A percentile compares a stretch with the other conserved stretches of the same genome.
phyloP scores from a whole-genome alignment of 148 eudicot species.

The Amaranthus cruentus region DNA sequence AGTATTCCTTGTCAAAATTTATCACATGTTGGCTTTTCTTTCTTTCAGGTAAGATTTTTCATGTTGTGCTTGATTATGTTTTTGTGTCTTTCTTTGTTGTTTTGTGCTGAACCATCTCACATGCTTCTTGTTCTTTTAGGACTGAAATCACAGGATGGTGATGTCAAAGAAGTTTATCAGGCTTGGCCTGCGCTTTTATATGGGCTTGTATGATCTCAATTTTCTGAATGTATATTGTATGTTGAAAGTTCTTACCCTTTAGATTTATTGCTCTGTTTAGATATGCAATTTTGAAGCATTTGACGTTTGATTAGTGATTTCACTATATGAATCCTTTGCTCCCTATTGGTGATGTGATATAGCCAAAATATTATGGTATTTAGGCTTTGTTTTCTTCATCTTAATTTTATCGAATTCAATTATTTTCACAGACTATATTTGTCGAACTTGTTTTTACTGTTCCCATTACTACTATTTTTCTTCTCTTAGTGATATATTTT shows the following conservation, averaged over 20 bases:
- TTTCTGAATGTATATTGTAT: slow-evolving; percentile 30
- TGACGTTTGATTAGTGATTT: background rate
- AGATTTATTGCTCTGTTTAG: background rate
- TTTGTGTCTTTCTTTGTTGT: slow-evolving; percentile 9
- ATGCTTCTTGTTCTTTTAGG: slow-evolving; percentile 26
- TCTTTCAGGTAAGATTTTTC: slow-evolving; percentile 31
- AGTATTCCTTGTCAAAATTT: slow-evolving; percentile 32
- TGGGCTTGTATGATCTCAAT: slow-evolving; percentile 46
- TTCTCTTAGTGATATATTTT: too few species aligned
- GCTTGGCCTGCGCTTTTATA: slow-evolving; percentile 44
- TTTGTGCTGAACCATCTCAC: slow-evolving; percentile 13
- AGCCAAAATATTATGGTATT: background rate
- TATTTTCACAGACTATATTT: too few species aligned
- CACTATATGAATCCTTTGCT: background rate
- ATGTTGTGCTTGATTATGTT: slow-evolving; percentile 1
- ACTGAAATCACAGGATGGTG: slow-evolving; percentile 39
- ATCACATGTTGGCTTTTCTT: slow-evolving; percentile 44
- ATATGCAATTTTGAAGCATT: slow-evolving; percentile 1
- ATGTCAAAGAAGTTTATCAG: slow-evolving; percentile 30
- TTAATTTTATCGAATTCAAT: too few species aligned
- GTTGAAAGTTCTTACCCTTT: slow-evolving; percentile 27
- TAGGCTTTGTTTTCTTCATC: too few species aligned
- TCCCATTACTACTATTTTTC: too few species aligned
- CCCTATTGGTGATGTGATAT: background rate
- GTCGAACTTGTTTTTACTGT: too few species aligned